phyloP scores from a whole-genome alignment of 176 grass and related monocot genomes.

The Cymbopogon citratus region DNA sequence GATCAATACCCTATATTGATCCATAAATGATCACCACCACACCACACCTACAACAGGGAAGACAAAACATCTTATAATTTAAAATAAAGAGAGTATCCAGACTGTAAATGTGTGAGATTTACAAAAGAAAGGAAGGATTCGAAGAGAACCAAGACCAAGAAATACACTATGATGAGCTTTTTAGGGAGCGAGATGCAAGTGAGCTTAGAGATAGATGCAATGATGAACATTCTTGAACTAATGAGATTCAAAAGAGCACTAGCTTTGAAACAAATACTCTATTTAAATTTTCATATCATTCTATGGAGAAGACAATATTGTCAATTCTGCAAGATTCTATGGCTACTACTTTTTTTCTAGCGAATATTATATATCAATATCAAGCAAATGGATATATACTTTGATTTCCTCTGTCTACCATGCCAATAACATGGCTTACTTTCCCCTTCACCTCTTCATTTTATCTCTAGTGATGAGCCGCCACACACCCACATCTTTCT shows the following conservation, averaged over 20 bases:
- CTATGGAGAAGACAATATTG: not conserved
- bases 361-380: not conserved
- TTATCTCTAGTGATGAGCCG: not conserved
- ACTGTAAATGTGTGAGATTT: not conserved
- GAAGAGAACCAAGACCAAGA: too few relatives aligned
- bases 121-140: not conserved
- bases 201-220: too few relatives aligned
- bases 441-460: not conserved
- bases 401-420: not conserved
- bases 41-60: too few relatives aligned
- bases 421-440: not conserved
- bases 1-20: too few relatives aligned
- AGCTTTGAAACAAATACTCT: not conserved
- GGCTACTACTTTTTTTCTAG: not conserved
- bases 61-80: too few relatives aligned
- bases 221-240: not conserved
- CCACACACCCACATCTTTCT: not conserved
- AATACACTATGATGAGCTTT: not conserved
- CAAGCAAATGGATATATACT: not conserved
- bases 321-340: not conserved
- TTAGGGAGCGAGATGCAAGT: not conserved
- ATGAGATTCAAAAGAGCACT: not conserved
- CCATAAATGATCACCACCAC: too few relatives aligned
- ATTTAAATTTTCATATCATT: not conserved
- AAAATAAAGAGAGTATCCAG: too few relatives aligned